phyloP scores from a whole-genome alignment of 106 monocot genomes.

The Acorus calamus region DNA sequence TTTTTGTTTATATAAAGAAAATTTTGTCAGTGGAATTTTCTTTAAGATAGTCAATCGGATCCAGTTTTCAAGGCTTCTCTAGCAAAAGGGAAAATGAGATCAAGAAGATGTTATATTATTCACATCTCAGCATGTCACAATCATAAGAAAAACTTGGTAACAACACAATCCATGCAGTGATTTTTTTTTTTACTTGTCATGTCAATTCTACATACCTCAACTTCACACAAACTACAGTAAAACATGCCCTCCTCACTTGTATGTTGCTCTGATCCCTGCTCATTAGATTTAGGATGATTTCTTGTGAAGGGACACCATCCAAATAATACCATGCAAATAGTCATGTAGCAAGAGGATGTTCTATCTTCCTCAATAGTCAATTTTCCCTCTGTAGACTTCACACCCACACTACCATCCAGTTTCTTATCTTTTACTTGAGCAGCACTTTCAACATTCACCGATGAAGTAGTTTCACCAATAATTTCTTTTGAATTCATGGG shows the following conservation, averaged over 20 bases:
- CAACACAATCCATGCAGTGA: no score
- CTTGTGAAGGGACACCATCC: conserved; percentile 27
- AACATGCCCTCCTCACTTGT: conserved; percentile 84
- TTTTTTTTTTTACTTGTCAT: no score
- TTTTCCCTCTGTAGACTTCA: conserved; percentile 6
- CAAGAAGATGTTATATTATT: no score
- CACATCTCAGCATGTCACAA: no score
- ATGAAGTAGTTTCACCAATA: conserved; percentile 14
- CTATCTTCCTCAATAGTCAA: conserved; percentile 16
- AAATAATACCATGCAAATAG: conserved; percentile 22
- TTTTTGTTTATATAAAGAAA: no score
- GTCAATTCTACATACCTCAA: conserved; percentile 45
- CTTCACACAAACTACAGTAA: conserved; percentile 86
- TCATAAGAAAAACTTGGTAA: no score
- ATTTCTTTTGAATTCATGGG: conserved; percentile 9
- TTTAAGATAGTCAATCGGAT: no score
- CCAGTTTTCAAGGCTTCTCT: no score
- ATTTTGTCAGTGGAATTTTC: no score
- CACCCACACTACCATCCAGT: conserved; percentile 1
- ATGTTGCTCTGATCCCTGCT: conserved; percentile 45
- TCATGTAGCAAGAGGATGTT: conserved; percentile 6
- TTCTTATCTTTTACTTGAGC: conserved; percentile 15
- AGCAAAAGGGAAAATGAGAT: no score
- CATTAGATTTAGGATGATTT: conserved; percentile 9
- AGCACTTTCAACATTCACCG: conserved; percentile 15